phyloP scores from a whole-genome alignment of 2,329 filamentous ascomycete genomes.

The Talaromyces amestolkiae region DNA sequence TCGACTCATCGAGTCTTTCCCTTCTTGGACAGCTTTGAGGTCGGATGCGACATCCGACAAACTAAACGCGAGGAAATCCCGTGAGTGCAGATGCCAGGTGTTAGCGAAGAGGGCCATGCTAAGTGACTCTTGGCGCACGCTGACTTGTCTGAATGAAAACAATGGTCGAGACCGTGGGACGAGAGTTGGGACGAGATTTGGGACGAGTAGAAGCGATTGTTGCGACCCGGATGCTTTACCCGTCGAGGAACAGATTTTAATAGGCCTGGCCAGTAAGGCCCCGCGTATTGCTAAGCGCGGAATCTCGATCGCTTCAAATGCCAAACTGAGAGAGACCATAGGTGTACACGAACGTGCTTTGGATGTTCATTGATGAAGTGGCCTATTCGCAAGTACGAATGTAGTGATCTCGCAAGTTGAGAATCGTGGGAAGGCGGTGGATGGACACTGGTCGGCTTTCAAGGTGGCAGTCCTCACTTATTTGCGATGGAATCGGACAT shows the following conservation, averaged over 20 bases:
- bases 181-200: background rate
- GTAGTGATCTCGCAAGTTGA: background rate
- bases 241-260: background rate
- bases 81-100: background rate
- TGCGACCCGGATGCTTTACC: constrained; percentile 3
- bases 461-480: too few species aligned
- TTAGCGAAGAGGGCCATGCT: background rate
- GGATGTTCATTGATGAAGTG: background rate
- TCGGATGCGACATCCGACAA: constrained; percentile 13
- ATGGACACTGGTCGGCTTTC: background rate
- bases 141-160: background rate
- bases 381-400: background rate
- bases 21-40: background rate
- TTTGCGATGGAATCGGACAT: background rate
- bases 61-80: background rate
- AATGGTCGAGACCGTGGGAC: background rate
- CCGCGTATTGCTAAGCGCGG: background rate
- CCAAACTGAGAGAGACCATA: background rate
- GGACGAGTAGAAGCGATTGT: background rate
- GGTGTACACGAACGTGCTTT: too few species aligned
- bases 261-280: constrained; percentile 1
- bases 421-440: background rate
- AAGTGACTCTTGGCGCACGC: background rate
- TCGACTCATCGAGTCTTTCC: constrained; percentile 5
- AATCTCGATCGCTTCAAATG: background rate